These are phyloP conservation scores for Cardamine occulta DNA, from an alignment of 345 rosid species.

Conservation along the genomic window DNA sequence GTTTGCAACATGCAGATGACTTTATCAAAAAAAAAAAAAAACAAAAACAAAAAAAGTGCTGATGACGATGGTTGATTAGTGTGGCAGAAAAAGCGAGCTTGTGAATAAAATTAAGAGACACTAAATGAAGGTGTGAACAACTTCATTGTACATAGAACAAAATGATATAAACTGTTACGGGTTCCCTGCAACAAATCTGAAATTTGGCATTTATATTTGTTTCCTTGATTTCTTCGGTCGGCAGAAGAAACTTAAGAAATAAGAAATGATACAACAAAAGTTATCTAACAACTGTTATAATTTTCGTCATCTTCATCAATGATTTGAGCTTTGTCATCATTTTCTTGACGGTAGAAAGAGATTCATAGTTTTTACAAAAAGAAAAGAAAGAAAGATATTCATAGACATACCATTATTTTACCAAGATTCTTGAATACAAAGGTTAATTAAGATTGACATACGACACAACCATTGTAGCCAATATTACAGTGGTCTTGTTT, in stretches of 20 bases:
- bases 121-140: not conserved
- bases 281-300: not conserved
- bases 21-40: too few species aligned
- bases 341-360: not conserved
- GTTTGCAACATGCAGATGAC: slow-evolving; percentile 24
- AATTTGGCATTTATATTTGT: not conserved
- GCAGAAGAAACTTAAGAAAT: slow-evolving; percentile 14
- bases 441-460: not conserved
- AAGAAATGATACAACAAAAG: not conserved
- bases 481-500: not conserved
- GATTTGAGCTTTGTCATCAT: not conserved
- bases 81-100: slow-evolving; percentile 27
- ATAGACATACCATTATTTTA: slow-evolving; percentile 1
- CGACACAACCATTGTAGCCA: not conserved
- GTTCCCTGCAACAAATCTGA: slow-evolving; percentile 9
- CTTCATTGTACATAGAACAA: not conserved
- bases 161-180: slow-evolving; percentile 27
- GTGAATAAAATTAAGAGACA: not conserved
- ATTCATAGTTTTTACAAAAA: not conserved
- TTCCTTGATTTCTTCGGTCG: slow-evolving; percentile 32
- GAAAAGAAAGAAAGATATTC: not conserved
- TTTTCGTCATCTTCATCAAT: not conserved
- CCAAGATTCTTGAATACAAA: not conserved
- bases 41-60: not conserved
- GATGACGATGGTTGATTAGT: slow-evolving; percentile 11